Conservation (phyloP, 1,284 basidiomycete species). For the Hymenochaete sp. region DNA sequence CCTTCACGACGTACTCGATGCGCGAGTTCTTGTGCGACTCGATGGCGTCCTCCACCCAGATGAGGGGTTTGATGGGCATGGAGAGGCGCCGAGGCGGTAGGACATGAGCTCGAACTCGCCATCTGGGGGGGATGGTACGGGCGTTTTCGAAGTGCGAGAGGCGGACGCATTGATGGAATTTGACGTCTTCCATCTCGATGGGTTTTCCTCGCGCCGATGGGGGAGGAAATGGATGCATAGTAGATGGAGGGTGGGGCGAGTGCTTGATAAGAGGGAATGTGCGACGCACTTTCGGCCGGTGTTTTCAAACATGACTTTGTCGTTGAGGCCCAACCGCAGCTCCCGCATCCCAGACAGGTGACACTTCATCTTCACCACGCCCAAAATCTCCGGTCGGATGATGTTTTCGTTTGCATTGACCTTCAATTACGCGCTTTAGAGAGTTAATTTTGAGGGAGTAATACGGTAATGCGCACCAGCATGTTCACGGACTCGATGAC, state of each 20-base stretch:
- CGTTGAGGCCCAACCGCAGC: conserved; percentile 89
- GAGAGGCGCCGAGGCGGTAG: conserved; percentile 90
- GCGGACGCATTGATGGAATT: conserved; percentile 99
- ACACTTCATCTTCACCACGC: conserved; percentile 99
- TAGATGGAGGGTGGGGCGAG: conserved; percentile 3
- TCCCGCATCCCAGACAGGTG: conserved; percentile 99
- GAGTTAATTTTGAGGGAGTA: background rate
- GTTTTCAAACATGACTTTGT: conserved; percentile 99
- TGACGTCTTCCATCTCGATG: conserved; percentile 99
- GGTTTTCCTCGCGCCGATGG: conserved; percentile 91
- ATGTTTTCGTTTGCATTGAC: conserved; percentile 97
- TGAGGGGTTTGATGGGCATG: conserved; percentile 93
- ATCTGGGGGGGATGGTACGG: conserved; percentile 94
- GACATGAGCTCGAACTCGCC: conserved; percentile 99
- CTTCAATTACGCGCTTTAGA: conserved; percentile 37
- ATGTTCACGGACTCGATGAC: conserved; percentile 98
- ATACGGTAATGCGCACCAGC: conserved; percentile 46
- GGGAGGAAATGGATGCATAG: too few species aligned
- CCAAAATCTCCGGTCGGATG: conserved; percentile 93
- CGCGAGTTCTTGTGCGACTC: conserved; percentile 91
- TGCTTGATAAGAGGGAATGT: conserved; percentile 1
- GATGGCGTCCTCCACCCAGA: conserved; percentile 97
- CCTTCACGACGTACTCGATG: conserved; percentile 98
- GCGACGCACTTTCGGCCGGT: conserved; percentile 83
- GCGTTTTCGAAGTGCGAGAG: conserved; percentile 99